Evolutionary conservation across 768 basidiomycete genomes (phyloP), one percentile per base, ranked within the genome.

Genomic region (Tephrocybe rancida): DNA sequence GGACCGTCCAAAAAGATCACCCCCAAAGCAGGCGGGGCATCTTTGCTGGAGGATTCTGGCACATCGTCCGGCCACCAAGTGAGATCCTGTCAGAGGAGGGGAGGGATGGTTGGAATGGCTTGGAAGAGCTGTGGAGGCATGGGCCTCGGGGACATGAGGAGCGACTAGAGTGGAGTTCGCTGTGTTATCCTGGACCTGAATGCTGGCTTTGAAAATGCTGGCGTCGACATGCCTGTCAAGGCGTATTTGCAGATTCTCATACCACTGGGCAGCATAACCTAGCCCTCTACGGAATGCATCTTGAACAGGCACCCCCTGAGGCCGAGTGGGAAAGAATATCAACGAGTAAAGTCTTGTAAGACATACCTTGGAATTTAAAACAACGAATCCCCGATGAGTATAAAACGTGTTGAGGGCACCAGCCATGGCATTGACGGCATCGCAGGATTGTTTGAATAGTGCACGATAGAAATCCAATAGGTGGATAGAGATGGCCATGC

Each of bases 381-480:
- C 3, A 19, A 49, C 25, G 24, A 49, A 49, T 2, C 48, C 48
- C 5, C 27, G 9, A 1, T 13, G 9, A 1, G 27, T 5, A 43
- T 76, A 74, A 44, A 70, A 67, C 0, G 56, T 61, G 26, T 64
- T 65, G 3, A 74, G 55, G 0, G 69, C 67, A n/a, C 48, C 42
- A 0, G 71, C 60, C 34, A 70, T 39, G 1, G 61, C 69, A 32
- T 66, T 61, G 37, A 73, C 58, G 2, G 72, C 72, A 48, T 76
- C 68, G n/a, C 71, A 74, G 0, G 74, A 73, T 0, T 63, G 56
- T 51, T 75, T 66, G 32, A 75, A 76, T 0, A 74, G 56, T 1
- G 68, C 61, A 1, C 30, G 50, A 50, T 73, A 73, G 48, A 74
- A 72, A 3, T 67, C 55, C 0, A 74, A 52, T 1, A 74, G 53